phyloP scores from a whole-genome alignment of 495 filamentous ascomycete genomes.

The Penicillium crystallinum region DNA sequence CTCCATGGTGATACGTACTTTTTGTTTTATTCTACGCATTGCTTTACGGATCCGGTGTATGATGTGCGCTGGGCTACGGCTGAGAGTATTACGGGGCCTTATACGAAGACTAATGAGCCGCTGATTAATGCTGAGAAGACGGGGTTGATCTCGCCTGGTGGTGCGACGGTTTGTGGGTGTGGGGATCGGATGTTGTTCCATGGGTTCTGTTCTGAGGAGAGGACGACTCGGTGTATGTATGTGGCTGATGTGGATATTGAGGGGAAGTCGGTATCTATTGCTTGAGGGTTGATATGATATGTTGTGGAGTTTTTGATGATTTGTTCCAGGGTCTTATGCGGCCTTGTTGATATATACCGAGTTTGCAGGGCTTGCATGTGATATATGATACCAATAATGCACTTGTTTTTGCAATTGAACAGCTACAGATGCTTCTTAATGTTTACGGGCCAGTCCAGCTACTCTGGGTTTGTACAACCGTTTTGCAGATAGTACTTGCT shows the following conservation, averaged over 20 bases:
- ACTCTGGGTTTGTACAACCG: too few relatives aligned
- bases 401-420: not conserved
- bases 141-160: slow-evolving; percentile 46
- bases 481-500: too few relatives aligned
- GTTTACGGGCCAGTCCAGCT: too few relatives aligned
- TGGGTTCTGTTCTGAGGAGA: slow-evolving; percentile 37
- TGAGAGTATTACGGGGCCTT: slow-evolving; percentile 42
- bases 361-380: not conserved
- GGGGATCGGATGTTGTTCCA: slow-evolving; percentile 49
- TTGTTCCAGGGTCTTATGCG: not conserved
- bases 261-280: slow-evolving; percentile 20
- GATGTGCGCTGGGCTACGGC: slow-evolving; percentile 52
- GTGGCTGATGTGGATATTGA: slow-evolving; percentile 27
- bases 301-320: not conserved
- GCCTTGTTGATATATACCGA: not conserved
- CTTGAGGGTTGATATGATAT: slow-evolving; percentile 1
- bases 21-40: slow-evolving; percentile 59
- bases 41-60: slow-evolving; percentile 48
- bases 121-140: slow-evolving; percentile 38
- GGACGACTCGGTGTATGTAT: slow-evolving; percentile 30
- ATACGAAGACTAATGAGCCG: slow-evolving; percentile 32
- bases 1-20: slow-evolving; percentile 45
- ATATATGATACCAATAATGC: not conserved
- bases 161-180: slow-evolving; percentile 43
- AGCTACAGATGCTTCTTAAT: not conserved